Evolutionary conservation across 139 green algal genomes (phyloP), one percentile per base, ranked within the genome.

Genomic region (Limnomonas spitsbergensis): DNA sequence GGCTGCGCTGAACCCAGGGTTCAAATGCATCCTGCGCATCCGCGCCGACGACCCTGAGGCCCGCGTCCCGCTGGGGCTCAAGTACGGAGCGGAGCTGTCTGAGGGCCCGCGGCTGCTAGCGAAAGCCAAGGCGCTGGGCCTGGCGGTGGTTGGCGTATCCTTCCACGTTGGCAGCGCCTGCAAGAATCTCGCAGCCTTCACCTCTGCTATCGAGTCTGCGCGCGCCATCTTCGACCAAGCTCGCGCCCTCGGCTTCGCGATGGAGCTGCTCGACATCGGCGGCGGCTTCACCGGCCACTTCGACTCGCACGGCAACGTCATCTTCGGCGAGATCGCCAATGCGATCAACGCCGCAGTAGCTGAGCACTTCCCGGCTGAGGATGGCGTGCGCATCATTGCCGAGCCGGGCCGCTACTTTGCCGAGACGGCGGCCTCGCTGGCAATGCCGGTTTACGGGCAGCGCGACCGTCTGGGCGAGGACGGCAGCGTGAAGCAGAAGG

Each of bases 381-480:
- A 52, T 37, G 87, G 85, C 34, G 87, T 97, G 56, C 80, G 83
- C 78, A 81, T 99, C 29, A 98, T 99, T 73, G 92, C 95, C 0
- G 96, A 99, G 89, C 96, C 96, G 1, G 96, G 96, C 3, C 87
- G 96, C 42, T 99, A 95, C 89, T 99, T 99, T 88, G 94, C 95
- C 2, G 95, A 99, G 92, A 88, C 90, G 27, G 80, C 86, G 40
- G 86, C 85, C 74, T 95, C 94, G 29, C 83, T 98, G 69, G 75
- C 89, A 32, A 91, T 87, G 40, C 88, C 89, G 32, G 86, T 99
- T 3, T 97, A 95, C 76, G 95, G 95, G 37, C 82, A 84, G 53
- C 89, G 95, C 31, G 78, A 88, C 78, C 80, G 90, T 40, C 2
- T 80, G 0, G 78, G 85, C 31, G 42, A 39, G 31, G 27, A 26